These are phyloP conservation scores for Colletotrichum falcatum DNA, from an alignment of 2,329 filamentous ascomycete species.

Conservation along the genomic window DNA sequence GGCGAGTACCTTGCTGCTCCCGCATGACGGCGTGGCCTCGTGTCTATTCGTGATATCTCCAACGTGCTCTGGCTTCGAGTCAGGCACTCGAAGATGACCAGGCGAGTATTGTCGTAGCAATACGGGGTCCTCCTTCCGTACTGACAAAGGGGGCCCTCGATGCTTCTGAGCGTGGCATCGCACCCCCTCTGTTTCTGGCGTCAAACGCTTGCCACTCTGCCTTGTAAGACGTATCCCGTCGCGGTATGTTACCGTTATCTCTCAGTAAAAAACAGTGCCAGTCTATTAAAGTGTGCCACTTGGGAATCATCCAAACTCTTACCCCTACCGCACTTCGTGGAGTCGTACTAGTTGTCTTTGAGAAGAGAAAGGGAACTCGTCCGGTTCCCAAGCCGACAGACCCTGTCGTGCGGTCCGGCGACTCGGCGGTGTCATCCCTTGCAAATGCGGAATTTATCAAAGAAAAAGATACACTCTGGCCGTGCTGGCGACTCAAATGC, in stretches of 20 bases:
- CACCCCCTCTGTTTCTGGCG: rapidly evolving
- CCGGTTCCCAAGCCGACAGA: background rate
- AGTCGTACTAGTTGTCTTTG: no score
- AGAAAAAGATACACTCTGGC: background rate
- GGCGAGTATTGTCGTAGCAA: background rate
- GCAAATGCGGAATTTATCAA: background rate
- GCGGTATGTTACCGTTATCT: no score
- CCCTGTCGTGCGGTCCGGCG: background rate
- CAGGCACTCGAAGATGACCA: background rate
- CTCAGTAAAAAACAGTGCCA: no score
- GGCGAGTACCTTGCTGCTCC: background rate
- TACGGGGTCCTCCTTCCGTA: background rate
- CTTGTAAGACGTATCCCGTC: no score
- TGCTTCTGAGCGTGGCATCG: background rate
- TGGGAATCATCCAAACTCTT: background rate
- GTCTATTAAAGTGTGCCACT: no score
- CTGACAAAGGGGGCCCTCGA: background rate
- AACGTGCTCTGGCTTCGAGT: background rate
- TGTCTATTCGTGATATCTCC: background rate
- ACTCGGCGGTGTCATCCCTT: background rate
- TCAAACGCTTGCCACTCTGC: background rate
- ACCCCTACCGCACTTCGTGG: background rate
- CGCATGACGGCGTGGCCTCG: background rate
- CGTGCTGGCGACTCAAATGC: background rate
- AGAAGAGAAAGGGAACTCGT: background rate